phyloP scores from a whole-genome alignment of 805 yeast species.

The Komagataella ulmi region DNA sequence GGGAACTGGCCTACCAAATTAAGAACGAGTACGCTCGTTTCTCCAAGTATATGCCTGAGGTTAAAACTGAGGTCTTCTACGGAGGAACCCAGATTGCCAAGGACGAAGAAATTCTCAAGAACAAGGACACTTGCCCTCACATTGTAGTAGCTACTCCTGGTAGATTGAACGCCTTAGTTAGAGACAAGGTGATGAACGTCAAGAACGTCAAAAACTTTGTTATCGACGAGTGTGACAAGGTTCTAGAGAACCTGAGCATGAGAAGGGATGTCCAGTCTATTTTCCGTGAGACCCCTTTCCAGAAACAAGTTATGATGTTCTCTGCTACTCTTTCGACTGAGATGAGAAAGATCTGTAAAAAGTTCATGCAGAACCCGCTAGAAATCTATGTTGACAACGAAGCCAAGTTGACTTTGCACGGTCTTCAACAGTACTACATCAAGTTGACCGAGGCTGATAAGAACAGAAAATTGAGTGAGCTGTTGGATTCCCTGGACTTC shows the following conservation, averaged over 20 bases:
- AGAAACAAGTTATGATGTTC: constrained; percentile 99
- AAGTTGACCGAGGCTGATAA: constrained; percentile 84
- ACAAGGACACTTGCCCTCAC: constrained; percentile 91
- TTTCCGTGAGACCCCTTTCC: constrained; percentile 94
- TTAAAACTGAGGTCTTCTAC: constrained; percentile 89
- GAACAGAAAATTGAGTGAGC: constrained; percentile 84
- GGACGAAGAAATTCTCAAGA: constrained; percentile 79
- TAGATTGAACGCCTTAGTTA: constrained; percentile 85
- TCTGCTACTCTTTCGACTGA: constrained; percentile 92
- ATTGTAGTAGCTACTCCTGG: constrained; percentile 98
- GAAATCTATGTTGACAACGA: constrained; percentile 97
- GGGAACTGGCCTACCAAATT: constrained; percentile 97
- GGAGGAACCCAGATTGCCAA: constrained; percentile 86
- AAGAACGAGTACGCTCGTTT: constrained; percentile 95
- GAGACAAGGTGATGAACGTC: constrained; percentile 80
- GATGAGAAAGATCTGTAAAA: constrained; percentile 92
- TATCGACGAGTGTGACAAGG: constrained; percentile 97
- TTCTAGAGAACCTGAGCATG: constrained; percentile 78
- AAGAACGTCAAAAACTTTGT: constrained; percentile 89
- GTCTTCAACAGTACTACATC: constrained; percentile 92
- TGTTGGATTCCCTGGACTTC: constrained; percentile 88
- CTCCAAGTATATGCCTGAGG: constrained; percentile 97
- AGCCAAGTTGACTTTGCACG: constrained; percentile 93
- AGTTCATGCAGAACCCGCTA: constrained; percentile 95
- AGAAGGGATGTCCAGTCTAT: constrained; percentile 98